Evolutionary conservation across 768 basidiomycete species (phyloP).

Genomic region (Amanita molliuscula): DNA sequence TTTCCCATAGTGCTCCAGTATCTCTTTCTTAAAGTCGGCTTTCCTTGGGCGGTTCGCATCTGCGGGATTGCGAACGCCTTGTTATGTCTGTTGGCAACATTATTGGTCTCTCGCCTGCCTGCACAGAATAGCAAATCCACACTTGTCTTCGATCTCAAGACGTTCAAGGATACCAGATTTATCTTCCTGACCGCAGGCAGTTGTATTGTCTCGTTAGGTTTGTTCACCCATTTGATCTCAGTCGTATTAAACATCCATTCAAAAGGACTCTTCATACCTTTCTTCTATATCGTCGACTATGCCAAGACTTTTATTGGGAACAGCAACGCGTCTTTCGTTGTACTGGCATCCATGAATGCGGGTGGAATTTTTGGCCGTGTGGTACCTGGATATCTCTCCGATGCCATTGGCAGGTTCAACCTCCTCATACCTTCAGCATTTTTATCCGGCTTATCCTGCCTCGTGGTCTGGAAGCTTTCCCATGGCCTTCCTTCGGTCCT

Average conservation of each 20-base stretch:
- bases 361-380: conserved; percentile 59
- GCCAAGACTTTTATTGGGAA: conserved; percentile 32
- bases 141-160: conserved; percentile 20
- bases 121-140: conserved; percentile 16
- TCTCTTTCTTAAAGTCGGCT: conserved; percentile 45
- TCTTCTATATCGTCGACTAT: conserved; percentile 60
- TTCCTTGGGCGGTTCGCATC: conserved; percentile 53
- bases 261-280: conserved; percentile 56
- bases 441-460: conserved; percentile 48
- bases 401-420: conserved; percentile 58
- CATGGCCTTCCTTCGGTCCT: conserved; percentile 29
- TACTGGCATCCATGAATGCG: conserved; percentile 60
- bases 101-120: conserved; percentile 32
- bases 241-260: neutral
- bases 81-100: conserved; percentile 34
- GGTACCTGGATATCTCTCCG: conserved; percentile 53
- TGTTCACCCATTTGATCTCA: conserved; percentile 10
- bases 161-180: conserved; percentile 41
- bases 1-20: conserved; percentile 54
- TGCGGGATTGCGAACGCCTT: conserved; percentile 39
- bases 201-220: conserved; percentile 52
- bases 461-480: conserved; percentile 47
- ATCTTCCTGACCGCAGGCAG: conserved; percentile 43
- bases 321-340: conserved; percentile 33
- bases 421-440: conserved; percentile 54